Evolutionary conservation across 2,329 filamentous ascomycete genomes (phyloP), one percentile per base, ranked within the genome.

Genomic region (Ambrosiella xylebori): DNA sequence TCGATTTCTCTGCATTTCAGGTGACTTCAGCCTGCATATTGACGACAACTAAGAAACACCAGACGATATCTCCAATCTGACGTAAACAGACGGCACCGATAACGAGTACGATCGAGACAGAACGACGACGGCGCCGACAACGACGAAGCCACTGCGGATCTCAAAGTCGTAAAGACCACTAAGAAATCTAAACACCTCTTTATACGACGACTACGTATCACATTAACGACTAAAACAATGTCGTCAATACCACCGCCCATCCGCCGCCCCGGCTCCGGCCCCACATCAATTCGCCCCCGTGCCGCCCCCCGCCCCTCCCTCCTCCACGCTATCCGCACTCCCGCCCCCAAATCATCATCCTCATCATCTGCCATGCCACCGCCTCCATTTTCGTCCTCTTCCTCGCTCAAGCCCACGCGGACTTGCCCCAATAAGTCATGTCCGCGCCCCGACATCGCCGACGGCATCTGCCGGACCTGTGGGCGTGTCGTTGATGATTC

Each of bases 401-500:
- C 61, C 66, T 13, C 39, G 50, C 37, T 53, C 57, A 37, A 51
- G 17, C n/a, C 67, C 69, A 0, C 65, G 68, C 37, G 68, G 71
- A 47, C 3, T 70, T 83, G 79, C 67, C 77, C 77, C 11, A 83
- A 82, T 66, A 76, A 79, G 61, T 70, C 72, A 54, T 84, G 81
- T 67, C 72, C 73, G n/a, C 77, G 77, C 57, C 79, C 80, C 13
- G 76, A 81, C 58, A 76, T 84, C 54, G 73, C 78, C 56, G 80
- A 83, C 63, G 81, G 81, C 41, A 78, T 87, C 63, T 97, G 93
- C 71, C 80, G 82, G 61, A 85, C 81, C 52, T 97, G 93, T 69
- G 91, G 89, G 76, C 84, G 81, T 61, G 81, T 95, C 63, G 80
- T 91, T 58, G 84, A 86, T 64, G 86, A 94, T 66, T 84, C 82